These are phyloP conservation scores for Nevesoporus exiguus DNA, from an alignment of 768 basidiomycete species.

Conservation along the genomic window DNA sequence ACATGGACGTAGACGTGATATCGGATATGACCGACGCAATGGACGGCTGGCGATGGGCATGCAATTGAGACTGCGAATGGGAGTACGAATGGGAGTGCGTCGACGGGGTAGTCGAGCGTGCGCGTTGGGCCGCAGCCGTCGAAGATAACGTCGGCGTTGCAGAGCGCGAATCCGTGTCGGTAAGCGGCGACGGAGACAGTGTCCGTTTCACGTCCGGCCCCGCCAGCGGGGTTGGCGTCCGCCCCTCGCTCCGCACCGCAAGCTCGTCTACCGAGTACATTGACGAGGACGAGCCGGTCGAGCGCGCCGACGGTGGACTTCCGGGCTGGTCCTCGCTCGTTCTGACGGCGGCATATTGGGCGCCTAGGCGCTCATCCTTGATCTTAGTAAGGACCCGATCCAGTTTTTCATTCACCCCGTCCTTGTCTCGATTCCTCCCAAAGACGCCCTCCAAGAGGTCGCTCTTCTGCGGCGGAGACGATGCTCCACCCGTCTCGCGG, in stretches of 20 bases:
- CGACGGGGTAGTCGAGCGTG: constrained; percentile 26
- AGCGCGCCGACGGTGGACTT: constrained; percentile 25
- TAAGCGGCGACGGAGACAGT: constrained; percentile 18
- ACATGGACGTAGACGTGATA: constrained; percentile 38
- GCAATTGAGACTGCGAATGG: constrained; percentile 9
- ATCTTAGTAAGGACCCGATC: constrained; percentile 76
- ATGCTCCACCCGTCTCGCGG: constrained; percentile 43
- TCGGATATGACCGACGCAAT: constrained; percentile 75
- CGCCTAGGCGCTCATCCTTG: constrained; percentile 53
- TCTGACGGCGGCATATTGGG: constrained; percentile 19
- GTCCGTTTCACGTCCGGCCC: constrained; percentile 17
- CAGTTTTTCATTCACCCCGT: constrained; percentile 63
- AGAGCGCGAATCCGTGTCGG: constrained; percentile 24
- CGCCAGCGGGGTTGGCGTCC: constrained; percentile 31
- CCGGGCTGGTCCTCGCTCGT: constrained; percentile 17
- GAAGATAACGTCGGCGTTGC: constrained; percentile 26
- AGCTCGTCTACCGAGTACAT: constrained; percentile 55
- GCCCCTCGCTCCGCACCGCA: constrained; percentile 12
- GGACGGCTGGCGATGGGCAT: constrained; percentile 57
- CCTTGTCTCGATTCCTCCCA: constrained; percentile 55
- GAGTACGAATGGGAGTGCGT: constrained; percentile 29
- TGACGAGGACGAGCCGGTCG: constrained; percentile 41
- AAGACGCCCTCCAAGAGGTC: constrained; percentile 71
- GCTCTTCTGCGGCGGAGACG: constrained; percentile 33
- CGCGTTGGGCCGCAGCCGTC: constrained; percentile 5